Percentiles rank a stretch among this genome's conserved stretches.
phyloP scores from a whole-genome alignment of 768 basidiomycete species.

The Gloeopeniophorella convolvens region DNA sequence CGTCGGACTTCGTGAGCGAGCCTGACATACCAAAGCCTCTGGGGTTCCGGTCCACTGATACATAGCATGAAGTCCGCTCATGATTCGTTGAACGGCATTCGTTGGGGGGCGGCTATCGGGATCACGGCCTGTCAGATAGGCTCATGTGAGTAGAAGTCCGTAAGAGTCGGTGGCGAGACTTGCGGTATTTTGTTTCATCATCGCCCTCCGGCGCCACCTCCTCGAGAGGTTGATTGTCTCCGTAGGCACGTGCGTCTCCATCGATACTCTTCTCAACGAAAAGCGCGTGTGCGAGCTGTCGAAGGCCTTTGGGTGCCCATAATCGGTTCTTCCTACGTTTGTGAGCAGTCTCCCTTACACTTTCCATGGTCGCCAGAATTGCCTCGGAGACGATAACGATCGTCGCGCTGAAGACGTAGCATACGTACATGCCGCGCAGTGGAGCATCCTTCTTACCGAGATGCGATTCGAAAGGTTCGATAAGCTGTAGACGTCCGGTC shows the following conservation, averaged over 20 bases:
- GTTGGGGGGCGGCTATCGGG: conserved; percentile 44
- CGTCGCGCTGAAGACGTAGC: conserved; percentile 44
- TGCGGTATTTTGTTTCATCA: conserved; percentile 14
- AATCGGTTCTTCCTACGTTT: conserved; percentile 36
- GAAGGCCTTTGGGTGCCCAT: conserved; percentile 46
- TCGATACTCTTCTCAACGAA: conserved; percentile 25
- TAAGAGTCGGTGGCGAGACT: conserved; percentile 2
- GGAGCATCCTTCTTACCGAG: conserved; percentile 29
- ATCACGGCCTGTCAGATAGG: conserved; percentile 29
- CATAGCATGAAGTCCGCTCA: conserved; percentile 29
- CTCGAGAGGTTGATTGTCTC: conserved; percentile 26
- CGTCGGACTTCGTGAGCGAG: neutral
- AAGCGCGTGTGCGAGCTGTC: conserved; percentile 28
- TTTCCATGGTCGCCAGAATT: conserved; percentile 32
- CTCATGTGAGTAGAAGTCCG: neutral
- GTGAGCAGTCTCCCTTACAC: conserved; percentile 31
- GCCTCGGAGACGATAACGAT: conserved; percentile 34
- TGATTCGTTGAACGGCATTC: conserved; percentile 36
- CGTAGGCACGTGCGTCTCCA: conserved; percentile 24
- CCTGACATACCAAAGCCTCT: conserved; percentile 32
- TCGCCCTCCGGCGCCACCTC: conserved; percentile 26
- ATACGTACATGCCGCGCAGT: conserved; percentile 39
- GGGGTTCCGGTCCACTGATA: conserved; percentile 38
- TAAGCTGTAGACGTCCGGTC: conserved; percentile 30
- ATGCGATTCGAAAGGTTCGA: conserved; percentile 38